Conservation (phyloP, 2,329 filamentous ascomycete species). For the Colletotrichum cereale region DNA sequence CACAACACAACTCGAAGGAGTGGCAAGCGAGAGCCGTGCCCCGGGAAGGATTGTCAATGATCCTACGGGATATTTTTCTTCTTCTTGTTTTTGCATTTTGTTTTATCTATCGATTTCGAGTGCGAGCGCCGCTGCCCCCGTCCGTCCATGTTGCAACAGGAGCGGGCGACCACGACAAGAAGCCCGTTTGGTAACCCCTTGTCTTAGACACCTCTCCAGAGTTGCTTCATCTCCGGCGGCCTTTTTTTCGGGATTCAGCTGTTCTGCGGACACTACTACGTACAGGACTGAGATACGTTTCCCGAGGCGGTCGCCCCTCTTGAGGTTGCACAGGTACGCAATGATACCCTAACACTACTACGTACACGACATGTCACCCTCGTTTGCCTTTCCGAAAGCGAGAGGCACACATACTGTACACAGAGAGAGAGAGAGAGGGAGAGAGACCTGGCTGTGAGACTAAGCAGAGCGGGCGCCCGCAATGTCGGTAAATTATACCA, state of each 20-base stretch:
- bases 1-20: neutral
- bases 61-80: too few relatives aligned
- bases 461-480: neutral
- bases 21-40: too few relatives aligned
- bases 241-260: neutral
- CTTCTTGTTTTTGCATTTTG: neutral
- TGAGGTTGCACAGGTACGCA: too few relatives aligned
- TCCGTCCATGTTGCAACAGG: too few relatives aligned
- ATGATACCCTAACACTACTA: too few relatives aligned
- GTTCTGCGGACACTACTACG: too few relatives aligned
- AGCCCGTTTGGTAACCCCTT: neutral
- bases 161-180: neutral
- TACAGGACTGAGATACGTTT: too few relatives aligned
- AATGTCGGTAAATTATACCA: neutral
- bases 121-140: too few relatives aligned
- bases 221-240: neutral
- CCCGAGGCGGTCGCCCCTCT: too few relatives aligned
- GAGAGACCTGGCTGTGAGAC: neutral
- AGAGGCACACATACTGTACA: too few relatives aligned
- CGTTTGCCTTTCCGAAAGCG: neutral
- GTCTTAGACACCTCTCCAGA: neutral
- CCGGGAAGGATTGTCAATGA: neutral
- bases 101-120: neutral
- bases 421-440: too few relatives aligned
- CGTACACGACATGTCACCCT: neutral